Evolutionary conservation across 306 rosid species (phyloP), one percentile per base, ranked within the genome.

Genomic region (Malus fusca): DNA sequence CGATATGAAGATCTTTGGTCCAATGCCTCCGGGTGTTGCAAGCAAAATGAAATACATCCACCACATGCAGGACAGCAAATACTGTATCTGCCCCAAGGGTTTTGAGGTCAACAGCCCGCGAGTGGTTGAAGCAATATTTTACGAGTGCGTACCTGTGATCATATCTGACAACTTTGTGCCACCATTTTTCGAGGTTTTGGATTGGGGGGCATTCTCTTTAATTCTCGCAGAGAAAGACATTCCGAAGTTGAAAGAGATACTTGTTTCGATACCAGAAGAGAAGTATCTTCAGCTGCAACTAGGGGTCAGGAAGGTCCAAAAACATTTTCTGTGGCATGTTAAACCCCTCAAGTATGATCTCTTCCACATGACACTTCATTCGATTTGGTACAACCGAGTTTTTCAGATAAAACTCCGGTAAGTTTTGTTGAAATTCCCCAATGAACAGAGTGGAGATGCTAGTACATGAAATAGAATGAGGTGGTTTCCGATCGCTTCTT

Each of bases 141-240:
- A 89, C 26, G 97, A 95, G 86, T 92, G 99, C 33, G 90, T 95
- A 0, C 99, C 99, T 17, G 99, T 95, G 86, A 95, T 95, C 81
- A 90, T 95, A 80, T 95, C 99, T 5, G 99, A 95, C 82, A 95
- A 95, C 74, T 95, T 95, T 58, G 99, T 95, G 81, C 98, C 96
- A 4, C 89, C 98, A 14, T 90, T 90, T 88, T 95, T 95, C 13
- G 97, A 92, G 89, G 93, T 92, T 73, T 87, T 95, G 71, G 75
- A 95, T 64, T 95, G 98, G 98, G 90, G 77, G 15, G 89, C 97
- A 28, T 95, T 95, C 83, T 92, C 98, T 12, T 30, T 95, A 62
- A 88, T 90, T 58, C 84, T 95, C 67, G 91, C 93, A 1, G 99
- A 95, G 88, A 89, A 87, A 66, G 98, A 92, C 72, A 84, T 95